Evolutionary conservation across 495 filamentous ascomycete genomes (phyloP), one percentile per base, ranked within the genome.

Genomic region (Amniculicola lignicola): DNA sequence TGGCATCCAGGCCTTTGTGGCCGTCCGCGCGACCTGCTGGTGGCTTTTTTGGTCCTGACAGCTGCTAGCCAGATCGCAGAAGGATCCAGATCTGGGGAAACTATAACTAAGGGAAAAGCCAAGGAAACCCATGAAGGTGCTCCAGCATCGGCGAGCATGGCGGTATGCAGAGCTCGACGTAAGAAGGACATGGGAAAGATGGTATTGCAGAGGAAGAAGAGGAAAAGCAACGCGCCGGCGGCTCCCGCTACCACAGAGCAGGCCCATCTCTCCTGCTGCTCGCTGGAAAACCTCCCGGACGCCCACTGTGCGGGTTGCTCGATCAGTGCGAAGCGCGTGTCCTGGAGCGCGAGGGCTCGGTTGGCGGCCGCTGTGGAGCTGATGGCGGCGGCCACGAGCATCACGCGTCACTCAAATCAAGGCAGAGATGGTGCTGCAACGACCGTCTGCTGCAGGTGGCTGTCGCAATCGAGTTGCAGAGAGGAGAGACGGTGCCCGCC

Each of bases 361-460:
- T 41, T 57, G 54, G 54, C 54, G 44, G 28, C 18, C 1, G 12
- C 12, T 16, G 6, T 40, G 54, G 33, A 57, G 54, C 54, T 57
- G 54, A 57, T n/a, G 54, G 53, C 53, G 53, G 41, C 14, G 21
- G 16, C 7, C 14, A 4, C 35, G 11, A 16, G 44, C 45, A 57
- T 51, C 46, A 57, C 54, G 54, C 55, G 48, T 52, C 47, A 40
- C 24, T 10, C n/a, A 39, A 52, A 47, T 25, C n/a, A 16, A 24
- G 27, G 35, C 18, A 38, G 41, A 4, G 28, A 47, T 55, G 46
- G 16, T 9, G 54, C 14, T 19, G 16, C 7, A 10, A 18, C 18
- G 19, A 36, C 43, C 22, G n/a, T 4, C 11, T 16, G 54, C 22
- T 1, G 23, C 18, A 21, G 40, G 51, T 43, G 51, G 33, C 33